A percentile compares a stretch with the other conserved stretches of the same genome.
These are phyloP conservation scores for Boletus tomentosulus DNA, from an alignment of 768 basidiomycete genomes.

Conservation along the genomic window DNA sequence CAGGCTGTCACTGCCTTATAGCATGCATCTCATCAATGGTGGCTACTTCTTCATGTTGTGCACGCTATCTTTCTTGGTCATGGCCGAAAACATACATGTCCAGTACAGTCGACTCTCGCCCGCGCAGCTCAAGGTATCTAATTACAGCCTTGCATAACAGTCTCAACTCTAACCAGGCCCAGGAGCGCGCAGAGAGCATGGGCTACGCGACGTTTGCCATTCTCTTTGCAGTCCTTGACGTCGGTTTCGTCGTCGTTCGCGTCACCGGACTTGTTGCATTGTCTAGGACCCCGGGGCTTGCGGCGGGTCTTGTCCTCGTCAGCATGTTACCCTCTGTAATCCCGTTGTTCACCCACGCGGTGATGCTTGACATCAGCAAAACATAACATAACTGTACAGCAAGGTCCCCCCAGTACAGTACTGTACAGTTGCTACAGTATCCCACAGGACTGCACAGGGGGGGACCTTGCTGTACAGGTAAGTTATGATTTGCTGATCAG, in stretches of 20 bases:
- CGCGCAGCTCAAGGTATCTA: slow-evolving; percentile 13
- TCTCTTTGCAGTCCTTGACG: slow-evolving; percentile 15
- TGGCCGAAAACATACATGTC: slow-evolving; percentile 19
- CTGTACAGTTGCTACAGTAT: too few species aligned
- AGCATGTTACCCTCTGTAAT: slow-evolving; percentile 5
- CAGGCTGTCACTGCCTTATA: slow-evolving; percentile 4
- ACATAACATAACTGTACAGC: too few species aligned
- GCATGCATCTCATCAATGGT: slow-evolving; percentile 15
- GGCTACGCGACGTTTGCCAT: slow-evolving; percentile 14
- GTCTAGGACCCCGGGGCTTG: slow-evolving; percentile 9
- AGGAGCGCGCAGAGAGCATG: slow-evolving; percentile 8
- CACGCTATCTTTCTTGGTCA: slow-evolving; percentile 10
- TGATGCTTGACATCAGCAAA: too few species aligned
- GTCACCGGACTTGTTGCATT: slow-evolving; percentile 6
- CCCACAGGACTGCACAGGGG: too few species aligned
- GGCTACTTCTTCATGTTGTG: slow-evolving; percentile 10
- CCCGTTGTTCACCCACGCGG: neutral
- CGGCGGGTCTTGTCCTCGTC: slow-evolving; percentile 5
- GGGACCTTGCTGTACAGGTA: too few species aligned
- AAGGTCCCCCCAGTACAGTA: too few species aligned
- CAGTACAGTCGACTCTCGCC: slow-evolving; percentile 21
- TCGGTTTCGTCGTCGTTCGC: slow-evolving; percentile 16
- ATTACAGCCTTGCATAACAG: too few species aligned
- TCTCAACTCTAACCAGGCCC: neutral
- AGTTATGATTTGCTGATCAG: too few species aligned